phyloP scores from a whole-genome alignment of 2,329 filamentous ascomycete genomes.

The Coleophoma crateriformis region DNA sequence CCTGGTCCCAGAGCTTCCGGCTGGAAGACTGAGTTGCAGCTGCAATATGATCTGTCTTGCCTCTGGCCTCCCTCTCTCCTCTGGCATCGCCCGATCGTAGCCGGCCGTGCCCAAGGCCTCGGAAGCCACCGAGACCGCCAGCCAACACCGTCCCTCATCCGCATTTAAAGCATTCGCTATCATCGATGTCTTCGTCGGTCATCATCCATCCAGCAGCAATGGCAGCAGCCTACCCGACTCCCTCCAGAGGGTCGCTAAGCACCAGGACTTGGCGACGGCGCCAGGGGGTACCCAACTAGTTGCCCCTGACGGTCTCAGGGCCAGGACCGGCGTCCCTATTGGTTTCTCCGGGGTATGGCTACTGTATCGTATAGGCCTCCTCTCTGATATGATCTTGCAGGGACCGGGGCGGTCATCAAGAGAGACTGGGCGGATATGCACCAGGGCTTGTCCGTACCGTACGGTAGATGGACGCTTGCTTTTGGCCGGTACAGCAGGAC shows the following conservation, averaged over 20 bases:
- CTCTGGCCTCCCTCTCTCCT: background rate
- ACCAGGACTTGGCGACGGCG: background rate
- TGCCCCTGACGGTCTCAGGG: background rate
- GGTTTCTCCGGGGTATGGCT: background rate
- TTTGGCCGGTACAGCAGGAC: background rate
- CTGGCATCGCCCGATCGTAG: background rate
- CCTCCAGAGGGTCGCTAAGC: background rate
- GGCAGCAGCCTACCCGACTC: background rate
- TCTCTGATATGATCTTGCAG: background rate
- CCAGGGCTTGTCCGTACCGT: background rate
- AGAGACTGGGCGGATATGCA: background rate
- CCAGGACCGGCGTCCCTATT: background rate
- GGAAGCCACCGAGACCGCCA: slow-evolving; percentile 1
- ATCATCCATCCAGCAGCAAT: background rate
- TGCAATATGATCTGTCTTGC: background rate
- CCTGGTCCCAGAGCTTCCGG: background rate
- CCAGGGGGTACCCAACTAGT: background rate
- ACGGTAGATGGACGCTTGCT: background rate
- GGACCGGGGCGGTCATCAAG: background rate
- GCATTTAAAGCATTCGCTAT: background rate
- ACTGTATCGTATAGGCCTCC: background rate
- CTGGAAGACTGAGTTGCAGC: background rate
- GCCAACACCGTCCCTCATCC: background rate
- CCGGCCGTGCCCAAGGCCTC: slow-evolving; percentile 6
- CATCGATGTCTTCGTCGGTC: background rate